Conservation (phyloP, 257 asterid species). For the Scutellaria galericulata region DNA sequence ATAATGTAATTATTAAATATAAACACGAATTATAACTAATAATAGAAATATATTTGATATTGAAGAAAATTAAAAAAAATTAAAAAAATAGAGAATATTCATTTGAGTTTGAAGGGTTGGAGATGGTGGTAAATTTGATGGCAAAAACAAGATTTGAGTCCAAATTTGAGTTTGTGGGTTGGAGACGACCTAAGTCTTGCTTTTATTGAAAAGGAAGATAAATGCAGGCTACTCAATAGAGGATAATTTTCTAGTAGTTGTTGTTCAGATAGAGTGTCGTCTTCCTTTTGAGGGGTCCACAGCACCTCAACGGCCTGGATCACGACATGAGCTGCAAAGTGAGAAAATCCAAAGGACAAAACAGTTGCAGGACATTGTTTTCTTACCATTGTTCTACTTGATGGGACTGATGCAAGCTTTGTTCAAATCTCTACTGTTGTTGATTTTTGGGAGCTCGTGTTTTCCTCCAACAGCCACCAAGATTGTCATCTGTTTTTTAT, state of each 20-base stretch:
- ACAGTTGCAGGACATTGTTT: conserved; percentile 1
- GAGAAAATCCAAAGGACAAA: conserved; percentile 13
- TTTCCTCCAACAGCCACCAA: conserved; percentile 92
- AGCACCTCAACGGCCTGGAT: conserved; percentile 91
- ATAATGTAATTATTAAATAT: too few relatives aligned
- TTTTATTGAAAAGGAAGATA: too few relatives aligned
- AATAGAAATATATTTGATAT: too few relatives aligned
- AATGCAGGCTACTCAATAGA: conserved; percentile 74
- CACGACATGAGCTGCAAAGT: conserved; percentile 3
- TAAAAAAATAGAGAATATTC: too few relatives aligned
- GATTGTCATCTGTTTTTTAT: conserved; percentile 64
- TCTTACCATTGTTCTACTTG: conserved; percentile 77
- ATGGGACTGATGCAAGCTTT: conserved; percentile 82
- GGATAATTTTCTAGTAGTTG: conserved; percentile 90
- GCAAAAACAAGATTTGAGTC: too few relatives aligned
- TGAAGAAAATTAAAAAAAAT: too few relatives aligned
- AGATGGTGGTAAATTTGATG: too few relatives aligned
- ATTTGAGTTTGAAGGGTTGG: too few relatives aligned
- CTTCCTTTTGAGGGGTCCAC: conserved; percentile 96
- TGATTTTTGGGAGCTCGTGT: conserved; percentile 73
- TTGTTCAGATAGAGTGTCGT: conserved; percentile 79
- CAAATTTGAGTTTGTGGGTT: too few relatives aligned
- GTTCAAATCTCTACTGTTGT: conserved; percentile 74
- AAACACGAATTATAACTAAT: too few relatives aligned
- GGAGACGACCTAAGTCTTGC: too few relatives aligned